Conservation (phyloP, 2,329 filamentous ascomycete genomes). For the Nothophaeocryptopus gaeumannii region DNA sequence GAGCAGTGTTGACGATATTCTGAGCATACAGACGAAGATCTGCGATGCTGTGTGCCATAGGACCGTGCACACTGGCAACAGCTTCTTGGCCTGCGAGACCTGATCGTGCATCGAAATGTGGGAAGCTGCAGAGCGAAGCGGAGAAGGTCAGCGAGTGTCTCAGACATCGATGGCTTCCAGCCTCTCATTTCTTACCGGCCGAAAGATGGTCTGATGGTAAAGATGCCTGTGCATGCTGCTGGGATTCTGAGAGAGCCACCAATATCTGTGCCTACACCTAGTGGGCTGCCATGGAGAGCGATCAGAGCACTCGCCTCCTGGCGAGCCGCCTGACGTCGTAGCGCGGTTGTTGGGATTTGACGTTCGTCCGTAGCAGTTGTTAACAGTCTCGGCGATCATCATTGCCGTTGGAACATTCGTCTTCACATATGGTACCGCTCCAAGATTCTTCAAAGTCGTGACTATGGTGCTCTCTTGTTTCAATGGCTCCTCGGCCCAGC, state of each 20-base stretch:
- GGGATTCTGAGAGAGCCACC: slow-evolving; percentile 56
- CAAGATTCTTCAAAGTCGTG: slow-evolving; percentile 56
- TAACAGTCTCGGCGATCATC: slow-evolving; percentile 66
- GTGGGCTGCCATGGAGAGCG: slow-evolving; percentile 55
- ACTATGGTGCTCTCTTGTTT: slow-evolving; percentile 57
- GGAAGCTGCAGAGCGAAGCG: too few relatives aligned
- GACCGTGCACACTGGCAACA: slow-evolving; percentile 62
- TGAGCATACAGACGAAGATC: slow-evolving; percentile 49
- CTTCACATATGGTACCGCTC: slow-evolving; percentile 67
- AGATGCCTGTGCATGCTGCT: slow-evolving; percentile 58
- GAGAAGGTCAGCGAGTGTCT: too few relatives aligned
- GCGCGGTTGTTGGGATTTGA: slow-evolving; percentile 60
- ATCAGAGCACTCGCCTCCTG: slow-evolving; percentile 67
- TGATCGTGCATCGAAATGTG: slow-evolving; percentile 53
- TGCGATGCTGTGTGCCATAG: slow-evolving; percentile 55
- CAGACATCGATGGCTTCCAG: too few relatives aligned
- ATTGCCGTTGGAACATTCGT: slow-evolving; percentile 68
- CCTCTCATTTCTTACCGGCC: too few relatives aligned
- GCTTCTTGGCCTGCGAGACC: slow-evolving; percentile 65
- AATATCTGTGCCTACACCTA: slow-evolving; percentile 66
- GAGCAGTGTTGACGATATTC: slow-evolving; percentile 43
- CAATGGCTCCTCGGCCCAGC: slow-evolving; percentile 59
- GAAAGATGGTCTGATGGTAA: slow-evolving; percentile 55
- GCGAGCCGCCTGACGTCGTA: slow-evolving; percentile 63
- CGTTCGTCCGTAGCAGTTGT: slow-evolving; percentile 58